These are phyloP conservation scores for Mortierella sp. DNA, from an alignment of 371 early-diverging fungal species.

Conservation along the genomic window DNA sequence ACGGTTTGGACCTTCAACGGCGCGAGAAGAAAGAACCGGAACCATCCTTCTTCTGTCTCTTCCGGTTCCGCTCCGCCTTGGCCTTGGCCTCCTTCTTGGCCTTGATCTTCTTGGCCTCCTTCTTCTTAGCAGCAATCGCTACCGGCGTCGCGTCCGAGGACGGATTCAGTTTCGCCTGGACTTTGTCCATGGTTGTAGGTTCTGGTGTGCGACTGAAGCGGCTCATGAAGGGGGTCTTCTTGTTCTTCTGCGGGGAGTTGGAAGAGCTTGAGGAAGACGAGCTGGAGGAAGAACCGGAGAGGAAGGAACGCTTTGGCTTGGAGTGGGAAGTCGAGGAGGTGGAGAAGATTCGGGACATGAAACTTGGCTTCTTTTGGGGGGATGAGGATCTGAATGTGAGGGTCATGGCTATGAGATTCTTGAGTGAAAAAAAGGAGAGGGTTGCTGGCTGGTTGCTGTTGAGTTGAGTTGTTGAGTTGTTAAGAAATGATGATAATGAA, in stretches of 20 bases:
- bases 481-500: background rate
- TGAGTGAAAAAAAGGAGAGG: background rate
- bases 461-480: background rate
- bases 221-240: constrained; percentile 14
- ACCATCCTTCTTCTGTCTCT: background rate
- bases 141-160: constrained; percentile 16
- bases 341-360: constrained; percentile 34
- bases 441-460: background rate
- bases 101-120: constrained; percentile 19
- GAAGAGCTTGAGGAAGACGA: background rate
- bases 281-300: background rate
- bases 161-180: constrained; percentile 25
- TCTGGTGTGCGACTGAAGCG: constrained; percentile 28
- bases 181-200: constrained; percentile 36
- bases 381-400: constrained; percentile 1
- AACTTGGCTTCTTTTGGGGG: constrained; percentile 17
- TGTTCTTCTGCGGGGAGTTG: constrained; percentile 13
- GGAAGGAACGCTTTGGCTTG: background rate
- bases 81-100: constrained; percentile 18
- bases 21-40: background rate
- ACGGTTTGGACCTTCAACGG: background rate
- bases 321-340: background rate
- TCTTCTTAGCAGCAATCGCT: constrained; percentile 16
- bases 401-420: background rate
- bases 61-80: background rate